A percentile compares a stretch with the other conserved stretches of the same genome.
phyloP scores from a whole-genome alignment of 306 rosid species.

The Rosa lucieae region DNA sequence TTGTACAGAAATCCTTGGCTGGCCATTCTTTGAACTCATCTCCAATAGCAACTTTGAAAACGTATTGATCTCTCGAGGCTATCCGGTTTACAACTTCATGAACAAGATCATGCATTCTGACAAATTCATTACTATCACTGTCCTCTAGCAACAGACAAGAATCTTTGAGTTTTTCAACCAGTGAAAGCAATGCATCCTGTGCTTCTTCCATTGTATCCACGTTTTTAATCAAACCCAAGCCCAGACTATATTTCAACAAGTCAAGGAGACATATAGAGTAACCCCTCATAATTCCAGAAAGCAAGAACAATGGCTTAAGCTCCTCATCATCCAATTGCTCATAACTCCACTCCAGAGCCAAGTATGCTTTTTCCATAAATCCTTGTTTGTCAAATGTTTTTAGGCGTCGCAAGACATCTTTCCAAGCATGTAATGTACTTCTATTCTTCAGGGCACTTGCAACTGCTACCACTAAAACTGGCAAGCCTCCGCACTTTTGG shows the following conservation, averaged over 20 bases:
- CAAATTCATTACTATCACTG: accelerated
- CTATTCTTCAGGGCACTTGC: not conserved
- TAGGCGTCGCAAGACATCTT: not conserved
- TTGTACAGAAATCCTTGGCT: no score
- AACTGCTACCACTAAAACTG: not conserved
- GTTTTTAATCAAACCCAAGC: not conserved
- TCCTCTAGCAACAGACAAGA: not conserved
- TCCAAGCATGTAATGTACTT: not conserved
- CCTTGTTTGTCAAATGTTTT: not conserved
- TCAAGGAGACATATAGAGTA: no score
- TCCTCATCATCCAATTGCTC: not conserved
- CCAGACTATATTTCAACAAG: not conserved
- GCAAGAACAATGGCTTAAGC: not conserved
- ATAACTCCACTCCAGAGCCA: not conserved
- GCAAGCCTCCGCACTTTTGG: not conserved
- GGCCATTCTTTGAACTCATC: not conserved
- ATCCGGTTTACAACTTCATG: not conserved
- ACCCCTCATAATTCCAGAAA: accelerated
- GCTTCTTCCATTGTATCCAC: not conserved
- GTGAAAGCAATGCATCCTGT: not conserved
- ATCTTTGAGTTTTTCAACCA: not conserved
- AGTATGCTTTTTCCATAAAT: not conserved
- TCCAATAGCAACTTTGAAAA: not conserved
- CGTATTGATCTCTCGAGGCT: not conserved
- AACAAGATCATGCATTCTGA: conserved; percentile 18